phyloP scores from a whole-genome alignment of 2,329 filamentous ascomycete species.

The Cladobotryum mycophilum region DNA sequence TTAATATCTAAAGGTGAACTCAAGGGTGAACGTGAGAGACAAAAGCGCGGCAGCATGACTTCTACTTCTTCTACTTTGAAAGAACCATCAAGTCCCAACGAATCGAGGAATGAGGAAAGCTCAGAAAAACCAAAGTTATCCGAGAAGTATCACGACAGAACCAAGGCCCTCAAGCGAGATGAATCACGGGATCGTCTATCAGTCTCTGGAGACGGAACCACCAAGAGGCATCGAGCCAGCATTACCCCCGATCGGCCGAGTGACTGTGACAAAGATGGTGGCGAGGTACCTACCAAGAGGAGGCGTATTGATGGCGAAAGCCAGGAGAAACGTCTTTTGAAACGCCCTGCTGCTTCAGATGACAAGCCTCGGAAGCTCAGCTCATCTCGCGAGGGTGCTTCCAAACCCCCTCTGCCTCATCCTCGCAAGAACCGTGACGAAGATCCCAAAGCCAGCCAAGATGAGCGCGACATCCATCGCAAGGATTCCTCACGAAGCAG shows the following conservation, averaged over 20 bases:
- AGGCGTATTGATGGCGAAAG: slow-evolving; percentile 50
- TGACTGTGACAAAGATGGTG: slow-evolving; percentile 46
- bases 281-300: slow-evolving; percentile 47
- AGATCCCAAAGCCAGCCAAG: slow-evolving; percentile 29
- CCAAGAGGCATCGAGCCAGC: slow-evolving; percentile 55
- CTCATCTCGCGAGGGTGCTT: slow-evolving; percentile 33
- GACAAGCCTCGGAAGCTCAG: slow-evolving; percentile 39
- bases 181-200: slow-evolving; percentile 51
- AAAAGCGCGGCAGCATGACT: slow-evolving; percentile 51
- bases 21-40: slow-evolving; percentile 52
- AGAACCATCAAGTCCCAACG: slow-evolving; percentile 48
- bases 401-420: slow-evolving; percentile 28
- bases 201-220: slow-evolving; percentile 43
- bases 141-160: slow-evolving; percentile 54
- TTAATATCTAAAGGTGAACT: slow-evolving; percentile 58
- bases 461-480: slow-evolving; percentile 32
- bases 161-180: slow-evolving; percentile 55
- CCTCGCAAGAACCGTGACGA: slow-evolving; percentile 38
- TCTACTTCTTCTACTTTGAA: slow-evolving; percentile 49
- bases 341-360: slow-evolving; percentile 40
- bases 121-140: slow-evolving; percentile 42
- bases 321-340: slow-evolving; percentile 41
- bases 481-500: slow-evolving; percentile 36
- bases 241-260: slow-evolving; percentile 51
- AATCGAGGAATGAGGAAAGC: slow-evolving; percentile 42